Evolutionary conservation across 208 protist genomes (phyloP).

Genomic region (Trypanosoma boissoni): DNA sequence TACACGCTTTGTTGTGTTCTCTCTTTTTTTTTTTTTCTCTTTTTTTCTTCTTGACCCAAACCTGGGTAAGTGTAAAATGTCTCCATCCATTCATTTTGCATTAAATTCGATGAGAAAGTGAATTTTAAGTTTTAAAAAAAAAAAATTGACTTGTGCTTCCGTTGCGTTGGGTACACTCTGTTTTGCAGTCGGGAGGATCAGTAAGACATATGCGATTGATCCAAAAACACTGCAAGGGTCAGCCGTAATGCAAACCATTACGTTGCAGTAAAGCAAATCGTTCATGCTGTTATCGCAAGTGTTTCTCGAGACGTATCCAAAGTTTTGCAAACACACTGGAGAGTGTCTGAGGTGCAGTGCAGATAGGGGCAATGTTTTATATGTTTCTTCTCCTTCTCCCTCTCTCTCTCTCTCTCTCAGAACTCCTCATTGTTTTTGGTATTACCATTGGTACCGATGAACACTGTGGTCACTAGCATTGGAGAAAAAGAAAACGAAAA

Average conservation of each 20-base stretch:
- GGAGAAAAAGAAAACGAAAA: no score
- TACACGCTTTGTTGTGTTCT: no score
- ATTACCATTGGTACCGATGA: constrained; percentile 86
- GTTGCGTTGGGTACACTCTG: constrained; percentile 45
- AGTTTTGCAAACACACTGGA: constrained; percentile 50
- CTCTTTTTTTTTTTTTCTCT: constrained; percentile 24
- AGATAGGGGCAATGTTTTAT: no score
- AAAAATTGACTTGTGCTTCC: no score
- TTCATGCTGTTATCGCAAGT: constrained; percentile 58
- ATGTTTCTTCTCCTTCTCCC: constrained; percentile 88
- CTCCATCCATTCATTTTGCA: no score
- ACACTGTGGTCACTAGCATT: constrained; percentile 79
- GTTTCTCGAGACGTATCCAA: constrained; percentile 70
- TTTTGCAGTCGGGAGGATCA: constrained; percentile 49
- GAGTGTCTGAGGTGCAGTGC: constrained; percentile 91
- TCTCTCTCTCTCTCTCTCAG: constrained; percentile 88
- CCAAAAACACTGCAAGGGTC: constrained; percentile 67
- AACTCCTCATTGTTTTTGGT: constrained; percentile 94
- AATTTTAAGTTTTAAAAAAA: no score
- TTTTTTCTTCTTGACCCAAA: constrained; percentile 11
- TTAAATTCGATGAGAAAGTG: no score
- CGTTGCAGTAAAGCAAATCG: constrained; percentile 40
- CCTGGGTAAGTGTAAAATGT: no score
- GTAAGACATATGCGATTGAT: constrained; percentile 74
- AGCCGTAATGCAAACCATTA: constrained; percentile 40